phyloP scores from a whole-genome alignment of 306 rosid species.

The Prunus mira region DNA sequence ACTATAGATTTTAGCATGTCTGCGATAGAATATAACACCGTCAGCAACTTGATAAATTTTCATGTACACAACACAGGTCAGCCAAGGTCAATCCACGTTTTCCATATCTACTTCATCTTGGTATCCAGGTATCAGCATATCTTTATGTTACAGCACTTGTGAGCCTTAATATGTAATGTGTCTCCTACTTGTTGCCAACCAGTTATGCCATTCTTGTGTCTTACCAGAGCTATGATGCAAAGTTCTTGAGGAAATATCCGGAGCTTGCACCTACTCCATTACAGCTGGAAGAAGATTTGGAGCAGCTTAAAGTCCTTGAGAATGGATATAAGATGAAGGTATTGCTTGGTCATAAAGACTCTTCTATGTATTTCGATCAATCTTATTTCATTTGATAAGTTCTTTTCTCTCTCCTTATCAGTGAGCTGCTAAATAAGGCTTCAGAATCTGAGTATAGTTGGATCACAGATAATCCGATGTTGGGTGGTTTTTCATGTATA shows the following conservation, averaged over 20 bases:
- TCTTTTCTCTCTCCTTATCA: no score
- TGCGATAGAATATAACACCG: background rate
- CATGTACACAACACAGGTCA: slow-evolving; percentile 33
- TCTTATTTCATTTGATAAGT: no score
- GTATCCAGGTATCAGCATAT: slow-evolving; percentile 44
- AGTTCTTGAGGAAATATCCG: slow-evolving; percentile 61
- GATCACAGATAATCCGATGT: no score
- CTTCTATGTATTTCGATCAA: no score
- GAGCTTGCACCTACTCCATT: slow-evolving; percentile 63
- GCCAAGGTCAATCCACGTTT: slow-evolving; percentile 60
- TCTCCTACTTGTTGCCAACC: no score
- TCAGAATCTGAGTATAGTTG: no score
- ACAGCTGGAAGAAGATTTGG: slow-evolving; percentile 83
- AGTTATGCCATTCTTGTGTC: slow-evolving; percentile 9
- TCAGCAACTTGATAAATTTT: slow-evolving; percentile 7
- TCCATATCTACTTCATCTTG: slow-evolving; percentile 52
- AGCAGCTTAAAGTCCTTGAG: slow-evolving; percentile 85
- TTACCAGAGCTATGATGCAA: slow-evolving; percentile 67
- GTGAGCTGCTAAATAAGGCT: no score
- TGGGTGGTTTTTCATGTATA: no score
- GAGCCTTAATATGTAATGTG: background rate
- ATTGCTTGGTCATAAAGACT: background rate
- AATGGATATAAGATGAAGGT: slow-evolving; percentile 91
- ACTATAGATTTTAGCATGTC: background rate
- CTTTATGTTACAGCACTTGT: background rate